A percentile compares a stretch with the other conserved stretches of the same genome.
phyloP scores from a whole-genome alignment of 371 early-diverging fungal species.

The Mucor irregularis region DNA sequence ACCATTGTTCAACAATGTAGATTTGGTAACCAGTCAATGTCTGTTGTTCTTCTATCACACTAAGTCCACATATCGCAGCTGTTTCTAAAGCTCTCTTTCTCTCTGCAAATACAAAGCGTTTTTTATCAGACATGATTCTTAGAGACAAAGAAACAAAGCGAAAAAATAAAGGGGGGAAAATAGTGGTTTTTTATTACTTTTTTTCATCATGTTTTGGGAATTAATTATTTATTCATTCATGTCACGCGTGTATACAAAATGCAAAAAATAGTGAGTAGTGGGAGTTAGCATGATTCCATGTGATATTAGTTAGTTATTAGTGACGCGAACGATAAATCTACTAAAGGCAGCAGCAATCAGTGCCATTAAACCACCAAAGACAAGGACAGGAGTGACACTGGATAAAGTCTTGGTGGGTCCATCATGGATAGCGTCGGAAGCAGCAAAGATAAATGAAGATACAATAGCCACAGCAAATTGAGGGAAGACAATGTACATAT shows the following conservation, averaged over 20 bases:
- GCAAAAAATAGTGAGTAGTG: too few relatives aligned
- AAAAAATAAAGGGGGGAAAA: not conserved
- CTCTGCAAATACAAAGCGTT: constrained; percentile 59
- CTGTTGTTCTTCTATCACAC: constrained; percentile 45
- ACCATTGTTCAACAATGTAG: constrained; percentile 75
- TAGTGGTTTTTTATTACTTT: not conserved
- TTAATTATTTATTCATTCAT: too few relatives aligned
- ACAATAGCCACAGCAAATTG: constrained; percentile 69
- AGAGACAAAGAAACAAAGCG: not conserved
- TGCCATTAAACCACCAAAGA: constrained; percentile 69
- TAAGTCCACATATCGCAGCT: constrained; percentile 51
- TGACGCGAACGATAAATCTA: constrained; percentile 43
- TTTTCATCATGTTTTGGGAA: not conserved
- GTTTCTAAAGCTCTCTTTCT: constrained; percentile 46
- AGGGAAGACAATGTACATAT: constrained; percentile 83
- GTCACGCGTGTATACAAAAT: too few relatives aligned
- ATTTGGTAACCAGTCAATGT: constrained; percentile 62
- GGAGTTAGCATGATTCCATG: too few relatives aligned
- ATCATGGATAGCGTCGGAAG: constrained; percentile 34
- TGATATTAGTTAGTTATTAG: not conserved
- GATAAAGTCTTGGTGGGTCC: constrained; percentile 19
- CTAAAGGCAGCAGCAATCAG: constrained; percentile 60
- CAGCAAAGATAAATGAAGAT: constrained; percentile 54
- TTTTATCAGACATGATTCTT: constrained; percentile 36
- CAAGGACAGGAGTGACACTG: constrained; percentile 55